A percentile compares a stretch with the other conserved stretches of the same genome.
Evolutionary conservation across 495 filamentous ascomycete genomes (phyloP).

Genomic region (Aspergillus taichungensis): DNA sequence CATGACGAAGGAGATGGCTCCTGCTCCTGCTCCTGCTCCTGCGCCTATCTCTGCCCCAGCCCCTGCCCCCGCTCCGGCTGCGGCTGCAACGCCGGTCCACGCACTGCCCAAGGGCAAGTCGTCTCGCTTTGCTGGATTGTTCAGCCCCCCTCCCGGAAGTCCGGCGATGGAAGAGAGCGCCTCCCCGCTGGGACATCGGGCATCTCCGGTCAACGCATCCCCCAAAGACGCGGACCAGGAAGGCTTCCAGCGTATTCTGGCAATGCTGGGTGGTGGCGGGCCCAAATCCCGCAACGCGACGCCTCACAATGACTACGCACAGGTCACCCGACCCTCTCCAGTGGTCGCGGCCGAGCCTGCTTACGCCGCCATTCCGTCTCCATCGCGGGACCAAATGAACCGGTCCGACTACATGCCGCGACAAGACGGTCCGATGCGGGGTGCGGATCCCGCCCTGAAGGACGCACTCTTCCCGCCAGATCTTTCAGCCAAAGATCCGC

Average conservation of each 20-base stretch:
- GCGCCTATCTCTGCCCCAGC: no score
- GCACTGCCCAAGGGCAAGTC: conserved; percentile 32
- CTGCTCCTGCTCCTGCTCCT: not conserved
- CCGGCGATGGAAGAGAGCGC: conserved; percentile 44
- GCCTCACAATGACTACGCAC: conserved; percentile 25
- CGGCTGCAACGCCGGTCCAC: no score
- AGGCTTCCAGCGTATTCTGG: conserved; percentile 80
- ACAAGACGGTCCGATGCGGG: conserved; percentile 11
- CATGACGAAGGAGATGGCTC: conserved; percentile 1
- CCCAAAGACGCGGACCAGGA: conserved; percentile 66
- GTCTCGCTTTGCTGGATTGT: conserved; percentile 80
- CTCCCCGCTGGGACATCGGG: conserved; percentile 18
- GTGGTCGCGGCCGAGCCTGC: conserved; percentile 26
- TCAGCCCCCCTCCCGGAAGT: conserved; percentile 55
- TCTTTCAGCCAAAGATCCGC: conserved; percentile 26
- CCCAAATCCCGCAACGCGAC: conserved; percentile 31
- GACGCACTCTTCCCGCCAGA: conserved; percentile 10
- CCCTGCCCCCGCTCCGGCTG: no score
- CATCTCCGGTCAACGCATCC: conserved; percentile 28
- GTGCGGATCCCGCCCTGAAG: conserved; percentile 14
- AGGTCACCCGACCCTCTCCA: conserved; percentile 21
- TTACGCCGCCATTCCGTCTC: conserved; percentile 28
- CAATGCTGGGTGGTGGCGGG: conserved; percentile 58
- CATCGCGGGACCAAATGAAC: conserved; percentile 22
- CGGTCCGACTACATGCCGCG: conserved; percentile 22